These are phyloP conservation scores for Wickerhamiella siamensis DNA, from an alignment of 805 yeast species.

Conservation along the genomic window DNA sequence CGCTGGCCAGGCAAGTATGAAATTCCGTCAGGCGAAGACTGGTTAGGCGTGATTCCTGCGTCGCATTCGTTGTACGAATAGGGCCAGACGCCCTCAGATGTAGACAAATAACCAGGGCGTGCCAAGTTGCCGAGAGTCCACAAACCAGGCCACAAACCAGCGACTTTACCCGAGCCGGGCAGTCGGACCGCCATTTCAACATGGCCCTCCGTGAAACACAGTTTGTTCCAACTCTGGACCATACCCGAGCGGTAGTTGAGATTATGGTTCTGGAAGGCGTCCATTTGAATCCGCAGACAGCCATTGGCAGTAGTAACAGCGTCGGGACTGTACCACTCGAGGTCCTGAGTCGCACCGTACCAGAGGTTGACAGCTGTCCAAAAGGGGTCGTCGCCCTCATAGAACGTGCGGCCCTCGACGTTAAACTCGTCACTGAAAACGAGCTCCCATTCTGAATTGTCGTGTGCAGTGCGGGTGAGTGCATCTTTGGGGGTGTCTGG, in stretches of 20 bases:
- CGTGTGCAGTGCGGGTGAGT: constrained; percentile 34
- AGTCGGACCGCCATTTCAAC: constrained; percentile 62
- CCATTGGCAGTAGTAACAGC: constrained; percentile 71
- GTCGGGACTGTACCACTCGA: constrained; percentile 94
- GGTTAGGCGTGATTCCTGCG: constrained; percentile 90
- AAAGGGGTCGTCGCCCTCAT: constrained; percentile 81
- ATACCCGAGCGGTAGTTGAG: constrained; percentile 77
- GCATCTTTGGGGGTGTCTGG: constrained; percentile 54
- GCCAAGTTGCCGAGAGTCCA: constrained; percentile 93
- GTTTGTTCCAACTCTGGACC: constrained; percentile 84
- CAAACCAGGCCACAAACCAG: constrained; percentile 92
- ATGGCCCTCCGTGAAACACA: constrained; percentile 77
- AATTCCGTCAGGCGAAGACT: constrained; percentile 79
- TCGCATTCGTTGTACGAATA: constrained; percentile 77
- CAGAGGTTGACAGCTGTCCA: constrained; percentile 75
- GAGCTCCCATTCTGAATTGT: constrained; percentile 57
- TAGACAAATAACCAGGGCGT: constrained; percentile 76
- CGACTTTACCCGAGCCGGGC: constrained; percentile 63
- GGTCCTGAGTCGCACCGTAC: constrained; percentile 76
- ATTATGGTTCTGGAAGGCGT: constrained; percentile 68
- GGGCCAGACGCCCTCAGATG: constrained; percentile 94
- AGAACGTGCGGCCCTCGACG: constrained; percentile 78
- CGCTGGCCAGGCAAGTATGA: constrained; percentile 77
- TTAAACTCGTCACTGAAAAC: constrained; percentile 89
- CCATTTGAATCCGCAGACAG: constrained; percentile 51